Base-by-base conservation (phyloP, 2,329 filamentous ascomycete species). In the Pochonia chlamydosporia region DNA sequence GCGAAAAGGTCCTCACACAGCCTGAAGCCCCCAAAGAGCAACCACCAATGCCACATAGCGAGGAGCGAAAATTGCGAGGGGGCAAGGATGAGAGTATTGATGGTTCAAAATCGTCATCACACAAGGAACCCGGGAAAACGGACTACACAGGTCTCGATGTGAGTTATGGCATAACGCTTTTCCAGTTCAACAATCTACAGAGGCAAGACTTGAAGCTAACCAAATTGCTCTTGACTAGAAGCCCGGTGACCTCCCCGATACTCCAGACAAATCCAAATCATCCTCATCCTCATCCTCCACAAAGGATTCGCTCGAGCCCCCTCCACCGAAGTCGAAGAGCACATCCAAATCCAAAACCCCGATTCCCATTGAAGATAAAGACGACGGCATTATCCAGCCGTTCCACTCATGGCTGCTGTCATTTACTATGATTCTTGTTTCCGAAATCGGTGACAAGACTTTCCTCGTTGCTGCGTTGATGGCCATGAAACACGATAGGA, bases 401-500 rank as follows among this genome's bases (percentile, higher is more conserved):
- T 74, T 84, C 59, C 92, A 99, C 66, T 97, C 93, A 4, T 95
- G 93, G 60, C 62, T 95, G 11, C 82, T 97, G 26, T 95, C 93
- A 14, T 82, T 96, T 50, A 92, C 91, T 49, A 99, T 97, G 93
- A 99, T 99, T 59, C 74, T 97, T 52, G 86, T 97, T 58, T 96
- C 92, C 40, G 93, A 99, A 66, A 83, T 99, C 59, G 93, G 93
- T 53, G 93, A 99, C 79, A 99, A 99, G 72, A 99, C 93, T 0
- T 99, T 99, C 73, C 78, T 99, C 37, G 89, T 99, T 20, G 93
- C 93, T 6, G 92, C 91, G 7, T 80, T 99, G 16, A 99, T 99
- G 93, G 93, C 93, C 11, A 99, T 99, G 93, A 93, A 96, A 64
- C 92, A 99, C 60, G 87, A 93, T 52, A 85, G 93, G 44, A 73